Percentiles rank a stretch among this genome's conserved stretches.
phyloP scores from a whole-genome alignment of 352 stramenopile species.

The Globisporangium cederbergense region DNA sequence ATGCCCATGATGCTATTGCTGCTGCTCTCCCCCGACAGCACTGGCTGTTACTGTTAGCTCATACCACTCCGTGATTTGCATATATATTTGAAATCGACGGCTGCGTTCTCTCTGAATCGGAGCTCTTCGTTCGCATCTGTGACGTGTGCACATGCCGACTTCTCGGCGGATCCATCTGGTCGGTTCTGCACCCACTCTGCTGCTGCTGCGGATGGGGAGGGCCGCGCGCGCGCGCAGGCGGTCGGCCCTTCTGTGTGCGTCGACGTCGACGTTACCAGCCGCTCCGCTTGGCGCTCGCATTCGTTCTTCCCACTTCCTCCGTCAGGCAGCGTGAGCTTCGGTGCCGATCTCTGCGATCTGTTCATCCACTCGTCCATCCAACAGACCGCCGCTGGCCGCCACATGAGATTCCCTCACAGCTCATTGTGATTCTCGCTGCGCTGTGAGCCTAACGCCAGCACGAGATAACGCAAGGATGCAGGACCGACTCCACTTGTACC shows the following conservation, averaged over 20 bases:
- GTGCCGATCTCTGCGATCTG: too few relatives aligned
- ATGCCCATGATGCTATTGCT: too few relatives aligned
- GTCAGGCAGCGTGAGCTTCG: too few relatives aligned
- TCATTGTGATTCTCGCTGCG: neutral
- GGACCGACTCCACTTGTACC: constrained; percentile 46
- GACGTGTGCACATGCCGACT: neutral
- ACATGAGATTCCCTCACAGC: neutral
- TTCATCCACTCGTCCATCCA: too few relatives aligned
- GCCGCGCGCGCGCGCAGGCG: too few relatives aligned
- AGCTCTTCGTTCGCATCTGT: neutral
- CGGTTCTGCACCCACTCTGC: neutral
- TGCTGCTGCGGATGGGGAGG: neutral
- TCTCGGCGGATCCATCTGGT: neutral
- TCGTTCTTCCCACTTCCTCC: too few relatives aligned
- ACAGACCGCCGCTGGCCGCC: too few relatives aligned
- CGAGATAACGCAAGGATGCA: constrained; percentile 16
- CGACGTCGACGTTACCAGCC: too few relatives aligned
- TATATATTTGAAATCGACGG: neutral
- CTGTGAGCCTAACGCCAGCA: neutral
- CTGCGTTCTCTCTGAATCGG: neutral
- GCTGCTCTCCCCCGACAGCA: too few relatives aligned
- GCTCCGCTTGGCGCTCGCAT: too few relatives aligned
- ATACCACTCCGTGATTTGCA: neutral
- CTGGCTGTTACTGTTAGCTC: too few relatives aligned
- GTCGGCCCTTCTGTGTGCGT: neutral